Evolutionary conservation across 352 stramenopile species (phyloP), one percentile per base, ranked within the genome.

Genomic region (Globisporangium paddicum): DNA sequence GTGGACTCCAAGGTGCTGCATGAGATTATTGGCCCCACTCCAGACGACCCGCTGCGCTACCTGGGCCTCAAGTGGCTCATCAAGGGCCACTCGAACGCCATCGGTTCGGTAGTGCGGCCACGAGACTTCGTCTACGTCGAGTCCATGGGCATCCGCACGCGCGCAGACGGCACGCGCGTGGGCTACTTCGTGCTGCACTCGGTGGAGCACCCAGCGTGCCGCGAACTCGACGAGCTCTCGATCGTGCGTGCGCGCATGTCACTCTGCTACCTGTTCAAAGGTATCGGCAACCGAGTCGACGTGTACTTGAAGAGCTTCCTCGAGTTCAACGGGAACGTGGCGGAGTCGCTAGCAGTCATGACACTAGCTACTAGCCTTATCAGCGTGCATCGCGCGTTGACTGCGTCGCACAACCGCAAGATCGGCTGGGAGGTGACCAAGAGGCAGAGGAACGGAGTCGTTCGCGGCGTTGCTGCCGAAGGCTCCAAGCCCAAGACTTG

Each of bases 151-250:
- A 40, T 77, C 13, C 67, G 60, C 14, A 72, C 40, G 11, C 41
- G 30, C 1, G 26, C 6, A 4, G 10, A 41, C 40, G 26, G 19
- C 48, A 56, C 64, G 60, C 23, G 58, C 66, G 34, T 63, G 77
- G 16, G 81, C 34, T 89, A 83, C 63, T 74, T 74, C 14, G 68
- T 90, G 28, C 63, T 82, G 56, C 81, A 90, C 55, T 90, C 79
- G 32, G 72, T 89, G 23, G 75, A 77, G 30, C 62, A 87, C 38
- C 60, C 72, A 8, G 56, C 75, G 25, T 53, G 63, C 28, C 37
- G 58, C 1, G 55, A 55, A n/a, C 73, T 71, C 16, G 59, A 64
- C 37, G 44, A 68, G 28, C 63, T 71, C 2, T 64, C 63, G 5
- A 68, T 86, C 11, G 52, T 83, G 37, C 60, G 78, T 34, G 71